Base-by-base conservation (phyloP, 495 filamentous ascomycete genomes). In the Neurospora hispaniola region DNA sequence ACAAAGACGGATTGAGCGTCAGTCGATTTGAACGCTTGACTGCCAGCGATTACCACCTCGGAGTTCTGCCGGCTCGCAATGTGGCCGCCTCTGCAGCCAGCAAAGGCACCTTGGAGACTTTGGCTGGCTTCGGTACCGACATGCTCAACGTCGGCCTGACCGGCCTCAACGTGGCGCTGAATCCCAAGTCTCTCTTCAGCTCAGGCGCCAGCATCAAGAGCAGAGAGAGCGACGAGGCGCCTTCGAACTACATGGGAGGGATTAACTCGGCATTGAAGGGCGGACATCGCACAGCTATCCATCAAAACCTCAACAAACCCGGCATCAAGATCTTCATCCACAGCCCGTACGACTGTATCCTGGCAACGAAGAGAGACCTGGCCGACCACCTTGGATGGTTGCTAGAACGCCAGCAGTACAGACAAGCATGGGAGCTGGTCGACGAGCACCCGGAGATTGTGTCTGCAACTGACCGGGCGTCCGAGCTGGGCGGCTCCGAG, bases 241-340 rank as follows among this genome's bases (percentile, higher is more conserved):
- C 77, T 3, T 70, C 75, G 5, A 72, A 48, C 3, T 74, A 71
- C 48, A 71, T 73, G 23, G 73, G 54, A 16, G 27, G 54, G 62
- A 11, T 41, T 71, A 27, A 62, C 75, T 27, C 35, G 70, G 38
- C 84, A 81, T 16, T 31, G 73, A 12, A 74, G 78, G 10, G 54
- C 11, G 27, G 12, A 62, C 23, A 6, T 35, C 83, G 80, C 38
- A 73, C 73, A 68, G 76, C 81, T 5, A 79, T 80, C 2, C 85
- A 87, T 75, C 83, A 85, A 2, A 82, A 84, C 71, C 81, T 88
- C 10, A 75, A 79, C 66, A 89, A 89, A 18, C 87, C 89, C 8
- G 94, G 96, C 0, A 87, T 94, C 74, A 98, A 98, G 76, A 93
- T 99, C 38, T 97, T 97, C 79, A 91, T 99, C 41, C 93, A 96